A percentile compares a stretch with the other conserved stretches of the same genome.
These are phyloP conservation scores for Arabidopsis hybrid DNA, from an alignment of 441 rosid species.

Conservation along the genomic window DNA sequence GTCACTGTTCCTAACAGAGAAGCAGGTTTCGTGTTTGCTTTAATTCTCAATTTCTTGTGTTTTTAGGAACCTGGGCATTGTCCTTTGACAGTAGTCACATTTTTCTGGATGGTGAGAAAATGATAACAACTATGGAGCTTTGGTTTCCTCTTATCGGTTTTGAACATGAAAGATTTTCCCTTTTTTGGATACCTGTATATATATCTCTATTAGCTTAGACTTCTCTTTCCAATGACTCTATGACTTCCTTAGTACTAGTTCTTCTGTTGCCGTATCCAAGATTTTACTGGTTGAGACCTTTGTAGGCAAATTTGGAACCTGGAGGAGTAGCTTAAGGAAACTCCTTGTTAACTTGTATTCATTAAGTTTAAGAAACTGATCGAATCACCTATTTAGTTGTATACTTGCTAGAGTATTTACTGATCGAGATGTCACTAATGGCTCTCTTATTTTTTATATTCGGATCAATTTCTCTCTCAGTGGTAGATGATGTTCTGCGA, in stretches of 20 bases:
- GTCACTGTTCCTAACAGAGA: conserved; percentile 88
- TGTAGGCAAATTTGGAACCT: not conserved
- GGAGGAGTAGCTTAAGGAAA: not conserved
- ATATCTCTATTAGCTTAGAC: too few relatives aligned
- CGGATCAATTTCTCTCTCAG: not conserved
- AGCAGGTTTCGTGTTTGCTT: conserved; percentile 51
- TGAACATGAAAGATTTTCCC: not conserved
- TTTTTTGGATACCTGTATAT: too few relatives aligned
- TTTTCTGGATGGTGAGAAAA: not conserved
- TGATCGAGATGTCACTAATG: too few relatives aligned
- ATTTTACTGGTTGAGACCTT: not conserved
- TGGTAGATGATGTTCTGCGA: not conserved
- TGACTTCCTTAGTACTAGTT: too few relatives aligned
- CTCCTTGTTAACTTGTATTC: not conserved
- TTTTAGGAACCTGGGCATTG: not conserved
- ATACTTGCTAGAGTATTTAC: not conserved
- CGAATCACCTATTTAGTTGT: not conserved
- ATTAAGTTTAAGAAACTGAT: conserved; percentile 4
- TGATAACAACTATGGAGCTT: not conserved
- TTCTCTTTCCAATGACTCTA: too few relatives aligned
- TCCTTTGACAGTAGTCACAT: not conserved
- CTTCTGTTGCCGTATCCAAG: too few relatives aligned
- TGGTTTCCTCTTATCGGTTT: not conserved
- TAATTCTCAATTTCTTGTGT: not conserved
- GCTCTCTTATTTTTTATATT: not conserved